A percentile compares a stretch with the other conserved stretches of the same genome.
Conservation (phyloP, 2,329 filamentous ascomycete species). For the Fusarium miscanthi region DNA sequence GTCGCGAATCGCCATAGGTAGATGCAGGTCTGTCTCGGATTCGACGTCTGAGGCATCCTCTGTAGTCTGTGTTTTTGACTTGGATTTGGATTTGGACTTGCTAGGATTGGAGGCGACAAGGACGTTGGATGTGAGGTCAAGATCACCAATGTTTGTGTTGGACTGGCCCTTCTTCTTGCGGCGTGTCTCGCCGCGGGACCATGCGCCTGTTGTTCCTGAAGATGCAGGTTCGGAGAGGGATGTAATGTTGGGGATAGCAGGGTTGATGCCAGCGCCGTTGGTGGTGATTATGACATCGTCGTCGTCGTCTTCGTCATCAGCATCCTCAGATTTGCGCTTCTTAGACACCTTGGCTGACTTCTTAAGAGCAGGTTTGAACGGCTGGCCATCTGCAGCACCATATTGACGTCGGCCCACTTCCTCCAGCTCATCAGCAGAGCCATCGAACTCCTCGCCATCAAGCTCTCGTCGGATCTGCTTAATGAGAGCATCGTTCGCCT, state of each 20-base stretch:
- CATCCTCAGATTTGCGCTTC: slow-evolving; percentile 42
- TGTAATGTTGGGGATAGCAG: slow-evolving; percentile 36
- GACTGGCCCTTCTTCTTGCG: slow-evolving; percentile 54
- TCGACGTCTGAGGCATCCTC: slow-evolving; percentile 51
- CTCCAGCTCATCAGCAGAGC: slow-evolving; percentile 62
- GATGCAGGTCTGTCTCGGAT: slow-evolving; percentile 61
- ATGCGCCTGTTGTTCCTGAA: slow-evolving; percentile 52
- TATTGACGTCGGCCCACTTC: slow-evolving; percentile 78
- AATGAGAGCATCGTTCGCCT: slow-evolving; percentile 82
- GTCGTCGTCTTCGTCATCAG: slow-evolving; percentile 41
- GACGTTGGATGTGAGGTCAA: slow-evolving; percentile 55
- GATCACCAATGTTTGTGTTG: slow-evolving; percentile 49
- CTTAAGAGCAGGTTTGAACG: slow-evolving; percentile 48
- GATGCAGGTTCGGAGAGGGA: slow-evolving; percentile 33
- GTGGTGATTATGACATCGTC: slow-evolving; percentile 47
- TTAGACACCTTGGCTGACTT: slow-evolving; percentile 46
- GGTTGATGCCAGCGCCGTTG: slow-evolving; percentile 24
- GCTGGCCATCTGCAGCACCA: slow-evolving; percentile 59
- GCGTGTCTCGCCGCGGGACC: slow-evolving; percentile 54
- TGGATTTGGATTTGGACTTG: slow-evolving; percentile 48
- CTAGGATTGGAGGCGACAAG: slow-evolving; percentile 47
- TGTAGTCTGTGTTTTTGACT: slow-evolving; percentile 33
- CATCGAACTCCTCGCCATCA: slow-evolving; percentile 67
- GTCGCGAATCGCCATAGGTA: slow-evolving; percentile 69
- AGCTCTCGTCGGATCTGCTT: slow-evolving; percentile 77